phyloP scores from a whole-genome alignment of 352 stramenopile genomes.

The Phytophthora hibernalis region DNA sequence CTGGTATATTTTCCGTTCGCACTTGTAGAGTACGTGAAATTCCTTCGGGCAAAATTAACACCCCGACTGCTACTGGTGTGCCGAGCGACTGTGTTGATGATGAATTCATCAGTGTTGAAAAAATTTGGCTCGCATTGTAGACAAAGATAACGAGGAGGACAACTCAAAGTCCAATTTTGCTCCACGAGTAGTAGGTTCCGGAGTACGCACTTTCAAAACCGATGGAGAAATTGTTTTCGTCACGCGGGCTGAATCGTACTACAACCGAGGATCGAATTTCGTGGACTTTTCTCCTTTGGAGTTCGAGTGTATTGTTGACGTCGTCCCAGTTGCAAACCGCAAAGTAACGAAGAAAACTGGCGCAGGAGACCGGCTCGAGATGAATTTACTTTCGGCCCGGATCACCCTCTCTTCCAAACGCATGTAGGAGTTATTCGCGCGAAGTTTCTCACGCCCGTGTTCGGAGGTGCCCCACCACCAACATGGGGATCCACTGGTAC shows the following conservation, averaged over 20 bases:
- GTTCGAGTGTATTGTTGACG: conserved; percentile 9
- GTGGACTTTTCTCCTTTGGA: conserved; percentile 2
- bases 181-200: not conserved
- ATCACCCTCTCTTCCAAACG: conserved; percentile 6
- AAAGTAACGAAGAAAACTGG: not conserved
- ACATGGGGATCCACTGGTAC: not conserved
- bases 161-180: not conserved
- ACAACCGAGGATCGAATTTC: conserved; percentile 2
- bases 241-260: conserved; percentile 4
- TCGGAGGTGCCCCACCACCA: conserved; percentile 3
- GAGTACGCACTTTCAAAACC: not conserved
- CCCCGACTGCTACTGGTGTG: too few relatives aligned
- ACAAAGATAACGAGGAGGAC: not conserved
- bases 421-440: conserved; percentile 3
- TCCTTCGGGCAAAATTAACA: too few relatives aligned
- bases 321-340: not conserved
- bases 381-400: not conserved
- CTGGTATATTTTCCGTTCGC: conserved; percentile 1
- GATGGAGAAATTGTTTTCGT: conserved; percentile 4
- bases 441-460: conserved; percentile 5
- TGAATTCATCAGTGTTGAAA: not conserved
- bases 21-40: conserved; percentile 1
- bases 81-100: too few relatives aligned
- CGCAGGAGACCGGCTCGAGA: not conserved
- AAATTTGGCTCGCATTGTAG: not conserved